These are phyloP conservation scores for Cordyceps cicadae DNA, from an alignment of 2,329 filamentous ascomycete species.

Conservation along the genomic window DNA sequence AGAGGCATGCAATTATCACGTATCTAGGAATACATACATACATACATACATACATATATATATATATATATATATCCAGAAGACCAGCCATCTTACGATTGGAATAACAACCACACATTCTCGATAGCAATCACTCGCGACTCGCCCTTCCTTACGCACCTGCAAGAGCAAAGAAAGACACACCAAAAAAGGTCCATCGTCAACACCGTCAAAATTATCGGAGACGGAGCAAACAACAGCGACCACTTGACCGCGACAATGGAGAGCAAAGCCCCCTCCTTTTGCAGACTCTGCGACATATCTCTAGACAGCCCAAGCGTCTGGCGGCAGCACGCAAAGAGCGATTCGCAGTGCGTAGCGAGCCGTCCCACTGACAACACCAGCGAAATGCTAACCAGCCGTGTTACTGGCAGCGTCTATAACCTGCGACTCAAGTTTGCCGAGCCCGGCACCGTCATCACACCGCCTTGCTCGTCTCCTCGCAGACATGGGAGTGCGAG, in stretches of 20 bases:
- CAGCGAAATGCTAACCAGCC: background rate
- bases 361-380: background rate
- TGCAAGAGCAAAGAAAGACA: too few relatives aligned
- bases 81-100: background rate
- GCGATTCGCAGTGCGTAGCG: slow-evolving; percentile 17
- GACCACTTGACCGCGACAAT: background rate
- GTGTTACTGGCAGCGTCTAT: slow-evolving; percentile 15
- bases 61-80: slow-evolving; percentile 3
- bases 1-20: background rate
- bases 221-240: background rate
- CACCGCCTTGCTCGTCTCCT: slow-evolving; percentile 10
- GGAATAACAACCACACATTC: background rate
- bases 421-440: slow-evolving; percentile 18
- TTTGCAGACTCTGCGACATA: slow-evolving; percentile 17
- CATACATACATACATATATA: slow-evolving; percentile 8
- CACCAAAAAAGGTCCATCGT: background rate
- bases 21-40: slow-evolving; percentile 1
- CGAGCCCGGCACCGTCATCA: slow-evolving; percentile 13
- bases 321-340: slow-evolving; percentile 20
- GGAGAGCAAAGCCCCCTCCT: slow-evolving; percentile 14
- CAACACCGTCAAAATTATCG: slow-evolving; percentile 7
- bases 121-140: background rate
- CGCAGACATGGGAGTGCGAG: background rate
- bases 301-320: slow-evolving; percentile 13
- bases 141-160: background rate